Base-by-base conservation (phyloP, 2,329 filamentous ascomycete species). In the Venturia aucupariae region DNA sequence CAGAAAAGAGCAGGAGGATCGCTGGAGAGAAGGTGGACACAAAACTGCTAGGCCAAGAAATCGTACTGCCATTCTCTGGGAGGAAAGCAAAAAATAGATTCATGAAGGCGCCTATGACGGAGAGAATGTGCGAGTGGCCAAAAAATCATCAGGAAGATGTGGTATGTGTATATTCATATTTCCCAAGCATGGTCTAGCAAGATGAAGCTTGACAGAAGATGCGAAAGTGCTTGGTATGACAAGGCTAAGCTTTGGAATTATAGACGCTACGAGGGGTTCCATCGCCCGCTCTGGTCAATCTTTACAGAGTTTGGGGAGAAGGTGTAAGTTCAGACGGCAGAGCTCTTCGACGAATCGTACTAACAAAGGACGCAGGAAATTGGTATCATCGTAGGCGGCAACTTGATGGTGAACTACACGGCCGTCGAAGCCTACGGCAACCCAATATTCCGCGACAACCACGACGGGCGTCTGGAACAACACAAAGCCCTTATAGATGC, bases 391-490 rank as follows among this genome's bases (percentile, higher is more conserved):
- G 72, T 86, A 1, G 85, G 83, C 0, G 86, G 86, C 54, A 89
- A 89, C 72, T 76, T 86, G 66, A 85, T 86, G 80, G 78, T 88
- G 54, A 83, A 86, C 60, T 83, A 81, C 67, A 82, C 84, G 60
- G 79, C 84, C 63, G 73, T 86, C 1, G 83, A 86, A 67, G 78
- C 77, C 5, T 70, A 79, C 2, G 84, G 84, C 10, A 85, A 86
- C 71, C 75, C 76, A 0, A 84, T 89, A 70, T 82, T 89, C 55
- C 82, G 85, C 1, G 74, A 74, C 11, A 78, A 78, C 7, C 75
- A 77, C 10, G 86, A 85, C 35, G 77, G 81, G 65, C 78, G 86
- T 1, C 88, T 89, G 64, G 80, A 84, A 39, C 79, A 75, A 0
- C 89, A 87, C 75, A 79, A 80, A 71, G 77, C 80, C 48, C 67